Conservation (phyloP, 1,284 basidiomycete genomes). For the Leccinum subrobustum region DNA sequence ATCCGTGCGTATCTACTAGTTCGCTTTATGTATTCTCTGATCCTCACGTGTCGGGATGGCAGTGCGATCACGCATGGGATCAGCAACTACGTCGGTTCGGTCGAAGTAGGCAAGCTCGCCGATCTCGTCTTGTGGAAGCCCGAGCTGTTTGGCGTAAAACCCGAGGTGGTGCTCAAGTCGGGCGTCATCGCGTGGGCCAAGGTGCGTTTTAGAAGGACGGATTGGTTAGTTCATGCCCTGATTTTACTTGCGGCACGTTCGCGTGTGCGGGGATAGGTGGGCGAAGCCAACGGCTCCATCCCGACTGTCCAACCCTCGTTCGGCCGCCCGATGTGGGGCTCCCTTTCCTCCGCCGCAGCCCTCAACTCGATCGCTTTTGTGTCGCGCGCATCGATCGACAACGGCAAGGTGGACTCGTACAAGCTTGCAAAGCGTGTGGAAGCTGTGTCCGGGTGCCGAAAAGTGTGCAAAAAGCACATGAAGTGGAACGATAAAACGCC, state of each 20-base stretch:
- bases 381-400: constrained; percentile 69
- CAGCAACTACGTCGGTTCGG: constrained; percentile 82
- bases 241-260: neutral
- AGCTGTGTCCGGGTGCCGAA: constrained; percentile 78
- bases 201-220: constrained; percentile 40
- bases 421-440: constrained; percentile 73
- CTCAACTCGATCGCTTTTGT: constrained; percentile 86
- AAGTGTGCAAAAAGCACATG: constrained; percentile 85
- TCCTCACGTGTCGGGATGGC: neutral
- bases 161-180: constrained; percentile 92
- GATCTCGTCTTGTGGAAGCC: constrained; percentile 96
- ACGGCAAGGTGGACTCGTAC: constrained; percentile 67
- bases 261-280: constrained; percentile 56
- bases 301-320: constrained; percentile 90
- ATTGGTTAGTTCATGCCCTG: neutral
- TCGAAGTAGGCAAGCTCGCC: constrained; percentile 82
- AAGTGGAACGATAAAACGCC: constrained; percentile 89
- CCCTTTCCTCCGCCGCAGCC: constrained; percentile 45
- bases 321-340: constrained; percentile 88
- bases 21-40: neutral
- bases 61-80: constrained; percentile 96
- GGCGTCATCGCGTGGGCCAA: constrained; percentile 91
- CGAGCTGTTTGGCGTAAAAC: constrained; percentile 88
- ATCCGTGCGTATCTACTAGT: constrained; percentile 62
- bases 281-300: constrained; percentile 92